Evolutionary conservation across 495 filamentous ascomycete species (phyloP), one percentile per base, ranked within the genome.

Genomic region (Ascodesmis nigricans): DNA sequence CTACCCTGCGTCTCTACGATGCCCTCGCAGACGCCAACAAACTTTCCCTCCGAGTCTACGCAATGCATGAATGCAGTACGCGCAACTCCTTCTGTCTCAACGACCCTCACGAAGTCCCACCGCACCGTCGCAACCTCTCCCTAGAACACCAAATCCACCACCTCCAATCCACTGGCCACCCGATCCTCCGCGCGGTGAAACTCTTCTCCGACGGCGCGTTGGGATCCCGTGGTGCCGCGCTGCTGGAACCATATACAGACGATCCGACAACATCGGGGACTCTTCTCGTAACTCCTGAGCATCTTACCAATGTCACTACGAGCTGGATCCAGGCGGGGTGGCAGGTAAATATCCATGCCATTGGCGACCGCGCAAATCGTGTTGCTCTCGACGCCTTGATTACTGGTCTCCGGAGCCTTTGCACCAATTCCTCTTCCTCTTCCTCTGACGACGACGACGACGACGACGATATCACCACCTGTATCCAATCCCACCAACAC

Each of bases 331-430:
- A 30, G 1, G 57, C 55, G 1, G 62, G 58, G 2, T 69, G 56
- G 38, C 66, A 70, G 38, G 62, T 71, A 30, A 67, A 67, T 41
- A 70, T 71, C 37, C 67, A 72, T 52, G 66, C 69, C 19, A 75
- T 75, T 31, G 71, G 71, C 19, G 71, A 75, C 47, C 53, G 61
- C 3, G 71, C 71, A 21, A 69, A 68, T 48, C 61, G 66, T 4
- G 53, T 62, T 11, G 67, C 65, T 21, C 51, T 73, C 23, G 58
- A 66, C 35, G 66, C 69, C 4, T 58, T 73, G 8, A 52, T 57
- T 10, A 33, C 54, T 4, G 59, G 59, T 11, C 53, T 69, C 0
- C 40, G 44, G 4, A 47, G 54, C 11, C 42, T 62, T 2, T 72
- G 69, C 34, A 42, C 43, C n/a, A 41, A 44, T 17, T 21, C 56